phyloP scores from a whole-genome alignment of 106 monocot genomes.

The Allium fistulosum region DNA sequence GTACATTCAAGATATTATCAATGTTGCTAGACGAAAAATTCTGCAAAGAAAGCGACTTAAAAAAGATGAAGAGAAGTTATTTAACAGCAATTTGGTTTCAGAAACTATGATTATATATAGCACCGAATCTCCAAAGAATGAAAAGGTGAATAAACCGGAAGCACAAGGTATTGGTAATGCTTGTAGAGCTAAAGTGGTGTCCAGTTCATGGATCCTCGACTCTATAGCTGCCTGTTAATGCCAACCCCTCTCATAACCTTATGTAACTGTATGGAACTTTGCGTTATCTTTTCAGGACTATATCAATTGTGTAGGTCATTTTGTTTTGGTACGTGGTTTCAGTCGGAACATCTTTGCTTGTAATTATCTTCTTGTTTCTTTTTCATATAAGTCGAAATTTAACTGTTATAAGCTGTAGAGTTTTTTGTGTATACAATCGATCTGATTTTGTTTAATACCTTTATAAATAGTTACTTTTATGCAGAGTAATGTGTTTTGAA shows the following conservation, averaged over 20 bases:
- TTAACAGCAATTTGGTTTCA: conserved; percentile 19
- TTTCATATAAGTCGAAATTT: too few relatives aligned
- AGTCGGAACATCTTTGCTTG: too few relatives aligned
- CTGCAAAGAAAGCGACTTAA: conserved; percentile 70
- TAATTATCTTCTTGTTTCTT: too few relatives aligned
- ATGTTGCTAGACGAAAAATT: conserved; percentile 58
- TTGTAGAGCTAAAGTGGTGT: conserved; percentile 46
- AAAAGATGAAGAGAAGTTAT: conserved; percentile 24
- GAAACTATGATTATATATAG: conserved; percentile 59
- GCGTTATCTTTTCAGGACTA: too few relatives aligned
- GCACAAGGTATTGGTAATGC: conserved; percentile 51
- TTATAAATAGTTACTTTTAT: too few relatives aligned
- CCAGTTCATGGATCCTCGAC: conserved; percentile 75
- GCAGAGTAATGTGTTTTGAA: too few relatives aligned
- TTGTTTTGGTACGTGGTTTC: too few relatives aligned
- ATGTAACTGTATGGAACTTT: too few relatives aligned
- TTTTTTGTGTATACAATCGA: too few relatives aligned
- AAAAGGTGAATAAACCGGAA: conserved; percentile 5
- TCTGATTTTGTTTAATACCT: too few relatives aligned
- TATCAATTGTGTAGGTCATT: too few relatives aligned
- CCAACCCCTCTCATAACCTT: conserved; percentile 13
- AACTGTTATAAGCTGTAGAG: too few relatives aligned
- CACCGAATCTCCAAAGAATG: conserved; percentile 36
- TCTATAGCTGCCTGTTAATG: conserved; percentile 72
- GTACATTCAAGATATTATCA: conserved; percentile 70